Conservation (phyloP, 225 moss, liverwort and hornwort genomes). For the Physcomitrellopsis africana region DNA sequence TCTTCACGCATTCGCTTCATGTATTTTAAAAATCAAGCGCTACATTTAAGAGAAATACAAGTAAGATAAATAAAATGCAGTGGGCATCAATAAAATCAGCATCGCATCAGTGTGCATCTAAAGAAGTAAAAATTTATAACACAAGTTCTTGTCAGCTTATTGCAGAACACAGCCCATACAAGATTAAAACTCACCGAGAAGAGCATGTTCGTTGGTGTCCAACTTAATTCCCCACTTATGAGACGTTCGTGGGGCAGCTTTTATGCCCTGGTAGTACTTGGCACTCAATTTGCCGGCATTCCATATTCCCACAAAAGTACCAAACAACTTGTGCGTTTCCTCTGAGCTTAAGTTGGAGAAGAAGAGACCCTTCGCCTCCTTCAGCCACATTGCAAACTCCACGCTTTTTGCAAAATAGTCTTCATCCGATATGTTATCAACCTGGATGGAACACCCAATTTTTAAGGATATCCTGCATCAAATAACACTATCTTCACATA, state of each 20-base stretch:
- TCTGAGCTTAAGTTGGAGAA: constrained; percentile 80
- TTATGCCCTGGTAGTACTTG: constrained; percentile 85
- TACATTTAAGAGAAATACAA: background rate
- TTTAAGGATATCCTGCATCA: background rate
- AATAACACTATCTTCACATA: background rate
- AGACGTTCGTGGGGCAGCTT: constrained; percentile 65
- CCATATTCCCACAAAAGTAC: constrained; percentile 77
- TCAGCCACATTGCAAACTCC: constrained; percentile 90
- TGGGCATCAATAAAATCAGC: background rate
- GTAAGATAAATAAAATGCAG: background rate
- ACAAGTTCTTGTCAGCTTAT: background rate
- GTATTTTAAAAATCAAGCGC: background rate
- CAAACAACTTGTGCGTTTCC: constrained; percentile 75
- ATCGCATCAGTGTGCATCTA: background rate
- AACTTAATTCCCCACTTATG: constrained; percentile 89
- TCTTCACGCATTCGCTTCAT: background rate
- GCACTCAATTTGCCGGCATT: constrained; percentile 75
- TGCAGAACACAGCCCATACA: background rate
- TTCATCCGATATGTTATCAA: constrained; percentile 72
- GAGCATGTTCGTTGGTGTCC: constrained; percentile 52
- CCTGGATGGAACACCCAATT: constrained; percentile 34
- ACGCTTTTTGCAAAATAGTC: constrained; percentile 82
- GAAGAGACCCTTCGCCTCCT: constrained; percentile 74
- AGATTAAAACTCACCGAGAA: constrained; percentile 51
- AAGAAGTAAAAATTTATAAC: background rate